Evolutionary conservation across 768 basidiomycete genomes (phyloP).

Genomic region (Sistotremastrum niveocremeum): DNA sequence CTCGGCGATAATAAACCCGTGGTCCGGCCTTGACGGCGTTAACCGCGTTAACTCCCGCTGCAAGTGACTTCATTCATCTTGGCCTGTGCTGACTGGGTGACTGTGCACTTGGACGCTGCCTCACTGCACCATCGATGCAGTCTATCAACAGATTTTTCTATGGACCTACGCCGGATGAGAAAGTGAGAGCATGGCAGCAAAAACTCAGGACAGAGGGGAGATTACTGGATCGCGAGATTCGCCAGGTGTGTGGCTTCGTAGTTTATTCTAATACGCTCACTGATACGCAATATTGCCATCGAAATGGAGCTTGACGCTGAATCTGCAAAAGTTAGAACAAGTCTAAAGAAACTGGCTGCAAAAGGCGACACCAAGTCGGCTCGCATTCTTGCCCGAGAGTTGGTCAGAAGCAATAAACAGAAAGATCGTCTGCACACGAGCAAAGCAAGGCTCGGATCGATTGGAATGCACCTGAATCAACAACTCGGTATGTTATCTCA

Average conservation of each 20-base stretch:
- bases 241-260: constrained; percentile 52
- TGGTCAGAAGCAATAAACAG: constrained; percentile 92
- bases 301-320: constrained; percentile 59
- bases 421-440: constrained; percentile 82
- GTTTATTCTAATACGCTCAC: constrained; percentile 7
- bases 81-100: neutral
- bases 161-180: constrained; percentile 93
- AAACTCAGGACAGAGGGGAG: constrained; percentile 76
- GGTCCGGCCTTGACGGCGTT: constrained; percentile 1
- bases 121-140: constrained; percentile 39
- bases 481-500: constrained; percentile 61
- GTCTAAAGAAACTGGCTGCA: constrained; percentile 78
- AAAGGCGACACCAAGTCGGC: constrained; percentile 92
- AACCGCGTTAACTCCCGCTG: neutral
- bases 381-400: constrained; percentile 80
- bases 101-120: neutral
- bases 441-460: constrained; percentile 87
- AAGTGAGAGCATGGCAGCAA: constrained; percentile 79
- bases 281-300: constrained; percentile 4
- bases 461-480: constrained; percentile 77
- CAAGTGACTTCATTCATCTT: neutral
- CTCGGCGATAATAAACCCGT: neutral
- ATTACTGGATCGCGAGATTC: constrained; percentile 84
- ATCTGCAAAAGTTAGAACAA: constrained; percentile 62
- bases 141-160: constrained; percentile 87